Evolutionary conservation across 495 filamentous ascomycete species (phyloP).

Genomic region (Xylaria flabelliformis): DNA sequence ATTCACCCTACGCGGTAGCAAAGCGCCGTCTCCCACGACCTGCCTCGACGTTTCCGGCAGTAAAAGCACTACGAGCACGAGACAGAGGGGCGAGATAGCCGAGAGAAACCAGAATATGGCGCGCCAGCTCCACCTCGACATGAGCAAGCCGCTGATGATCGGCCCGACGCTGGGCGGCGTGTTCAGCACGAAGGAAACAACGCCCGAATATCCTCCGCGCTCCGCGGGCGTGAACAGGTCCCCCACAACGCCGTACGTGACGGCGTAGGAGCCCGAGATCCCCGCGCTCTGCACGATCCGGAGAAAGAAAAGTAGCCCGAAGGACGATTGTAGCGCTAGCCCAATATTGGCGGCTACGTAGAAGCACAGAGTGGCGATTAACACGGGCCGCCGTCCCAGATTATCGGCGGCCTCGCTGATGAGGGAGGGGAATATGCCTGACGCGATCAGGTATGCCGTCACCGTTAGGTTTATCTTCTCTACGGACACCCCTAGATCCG

Average conservation of each 20-base stretch:
- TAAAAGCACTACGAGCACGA: slow-evolving; percentile 7
- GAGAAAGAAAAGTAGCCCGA: neutral
- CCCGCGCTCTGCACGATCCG: slow-evolving; percentile 7
- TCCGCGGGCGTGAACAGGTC: neutral
- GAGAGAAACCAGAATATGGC: slow-evolving; percentile 10
- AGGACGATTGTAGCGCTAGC: neutral
- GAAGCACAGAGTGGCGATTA: neutral
- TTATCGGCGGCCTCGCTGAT: slow-evolving; percentile 3
- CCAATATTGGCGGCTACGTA: slow-evolving; percentile 21
- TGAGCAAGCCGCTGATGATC: neutral
- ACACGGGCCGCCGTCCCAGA: neutral
- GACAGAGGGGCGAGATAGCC: neutral
- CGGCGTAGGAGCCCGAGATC: slow-evolving; percentile 9
- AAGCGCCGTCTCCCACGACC: slow-evolving; percentile 26
- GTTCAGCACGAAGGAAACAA: neutral
- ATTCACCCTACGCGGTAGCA: neutral
- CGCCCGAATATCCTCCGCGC: neutral
- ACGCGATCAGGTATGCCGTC: slow-evolving; percentile 14
- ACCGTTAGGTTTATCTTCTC: slow-evolving; percentile 48
- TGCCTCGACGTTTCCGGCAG: slow-evolving; percentile 21
- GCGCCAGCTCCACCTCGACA: neutral
- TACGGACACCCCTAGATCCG: slow-evolving; percentile 48
- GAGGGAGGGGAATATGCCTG: neutral
- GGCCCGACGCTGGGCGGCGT: neutral
- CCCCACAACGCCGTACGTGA: slow-evolving; percentile 5